A percentile compares a stretch with the other conserved stretches of the same genome.
Evolutionary conservation across 768 basidiomycete genomes (phyloP).

Genomic region (Lepiota venenata): DNA sequence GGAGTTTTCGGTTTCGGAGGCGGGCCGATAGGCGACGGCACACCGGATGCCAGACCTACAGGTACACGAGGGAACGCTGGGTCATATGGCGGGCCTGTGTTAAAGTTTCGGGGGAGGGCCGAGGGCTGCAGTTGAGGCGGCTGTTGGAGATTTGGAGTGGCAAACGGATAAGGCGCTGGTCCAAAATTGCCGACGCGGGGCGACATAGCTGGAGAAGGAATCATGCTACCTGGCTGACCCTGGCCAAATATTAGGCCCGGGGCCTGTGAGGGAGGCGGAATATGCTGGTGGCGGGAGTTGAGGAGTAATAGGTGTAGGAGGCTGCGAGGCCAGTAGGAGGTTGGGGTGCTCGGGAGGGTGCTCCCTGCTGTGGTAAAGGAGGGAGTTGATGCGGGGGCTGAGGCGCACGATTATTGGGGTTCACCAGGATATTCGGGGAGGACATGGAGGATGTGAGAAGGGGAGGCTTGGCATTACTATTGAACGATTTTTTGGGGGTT

Average conservation of each 20-base stretch:
- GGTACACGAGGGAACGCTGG: constrained; percentile 42
- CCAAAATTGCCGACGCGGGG: constrained; percentile 48
- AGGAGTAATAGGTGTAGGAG: constrained; percentile 38
- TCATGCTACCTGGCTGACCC: constrained; percentile 24
- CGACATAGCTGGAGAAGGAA: constrained; percentile 46
- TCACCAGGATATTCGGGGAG: constrained; percentile 15
- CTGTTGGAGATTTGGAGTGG: constrained; percentile 40
- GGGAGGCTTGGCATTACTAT: constrained; percentile 34
- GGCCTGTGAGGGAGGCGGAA: constrained; percentile 37
- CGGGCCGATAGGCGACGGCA: constrained; percentile 51
- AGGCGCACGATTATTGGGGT: constrained; percentile 26
- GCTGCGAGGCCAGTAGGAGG: constrained; percentile 33
- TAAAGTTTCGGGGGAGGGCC: constrained; percentile 52
- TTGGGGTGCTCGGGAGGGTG: constrained; percentile 16
- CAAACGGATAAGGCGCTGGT: constrained; percentile 52
- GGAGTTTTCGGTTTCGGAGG: constrained; percentile 46
- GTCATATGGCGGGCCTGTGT: constrained; percentile 51
- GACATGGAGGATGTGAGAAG: constrained; percentile 19
- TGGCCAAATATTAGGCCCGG: constrained; percentile 44
- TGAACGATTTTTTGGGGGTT: constrained; percentile 59
- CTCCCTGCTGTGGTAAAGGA: constrained; percentile 3
- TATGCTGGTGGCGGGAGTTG: constrained; percentile 45
- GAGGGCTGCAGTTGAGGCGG: constrained; percentile 45
- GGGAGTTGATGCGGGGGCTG: constrained; percentile 30
- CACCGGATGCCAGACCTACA: constrained; percentile 26